Conservation (phyloP, 805 yeast genomes). For the Candida broadrunensis region DNA sequence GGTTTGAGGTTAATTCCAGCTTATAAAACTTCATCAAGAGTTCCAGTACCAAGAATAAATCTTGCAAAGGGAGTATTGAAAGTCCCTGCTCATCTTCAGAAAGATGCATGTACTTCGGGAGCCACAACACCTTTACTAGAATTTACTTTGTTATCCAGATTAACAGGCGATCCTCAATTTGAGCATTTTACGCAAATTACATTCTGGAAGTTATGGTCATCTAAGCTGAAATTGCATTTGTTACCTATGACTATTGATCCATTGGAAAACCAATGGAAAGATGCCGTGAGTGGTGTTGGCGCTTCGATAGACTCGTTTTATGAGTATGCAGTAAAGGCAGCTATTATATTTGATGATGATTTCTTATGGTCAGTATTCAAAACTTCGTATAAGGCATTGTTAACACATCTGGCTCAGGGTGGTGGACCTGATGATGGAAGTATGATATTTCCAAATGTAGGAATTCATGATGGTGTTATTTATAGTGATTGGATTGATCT, state of each 20-base stretch:
- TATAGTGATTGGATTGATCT: conserved; percentile 77
- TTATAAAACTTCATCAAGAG: conserved; percentile 57
- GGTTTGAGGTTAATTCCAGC: conserved; percentile 72
- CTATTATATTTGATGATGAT: conserved; percentile 66
- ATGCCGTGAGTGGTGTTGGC: conserved; percentile 73
- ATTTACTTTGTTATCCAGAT: conserved; percentile 66
- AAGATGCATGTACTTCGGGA: conserved; percentile 85
- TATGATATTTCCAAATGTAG: conserved; percentile 56
- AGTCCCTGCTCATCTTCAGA: conserved; percentile 43
- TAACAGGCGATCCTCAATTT: conserved; percentile 73
- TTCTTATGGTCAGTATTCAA: conserved; percentile 54
- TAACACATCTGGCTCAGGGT: conserved; percentile 37
- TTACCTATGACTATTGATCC: conserved; percentile 80
- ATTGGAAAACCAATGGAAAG: conserved; percentile 50
- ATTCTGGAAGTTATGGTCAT: conserved; percentile 67
- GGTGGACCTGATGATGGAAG: conserved; percentile 18
- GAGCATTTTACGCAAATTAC: conserved; percentile 61
- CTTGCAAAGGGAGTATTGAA: conserved; percentile 48
- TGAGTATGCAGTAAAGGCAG: conserved; percentile 79
- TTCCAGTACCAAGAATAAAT: conserved; percentile 83
- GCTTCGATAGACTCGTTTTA: conserved; percentile 90
- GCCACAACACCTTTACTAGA: conserved; percentile 83
- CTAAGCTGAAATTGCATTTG: conserved; percentile 58
- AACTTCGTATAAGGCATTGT: conserved; percentile 55
- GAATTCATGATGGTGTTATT: conserved; percentile 47